A percentile compares a stretch with the other conserved stretches of the same genome.
phyloP scores from a whole-genome alignment of 208 protist genomes.

The Crithidia sp. region DNA sequence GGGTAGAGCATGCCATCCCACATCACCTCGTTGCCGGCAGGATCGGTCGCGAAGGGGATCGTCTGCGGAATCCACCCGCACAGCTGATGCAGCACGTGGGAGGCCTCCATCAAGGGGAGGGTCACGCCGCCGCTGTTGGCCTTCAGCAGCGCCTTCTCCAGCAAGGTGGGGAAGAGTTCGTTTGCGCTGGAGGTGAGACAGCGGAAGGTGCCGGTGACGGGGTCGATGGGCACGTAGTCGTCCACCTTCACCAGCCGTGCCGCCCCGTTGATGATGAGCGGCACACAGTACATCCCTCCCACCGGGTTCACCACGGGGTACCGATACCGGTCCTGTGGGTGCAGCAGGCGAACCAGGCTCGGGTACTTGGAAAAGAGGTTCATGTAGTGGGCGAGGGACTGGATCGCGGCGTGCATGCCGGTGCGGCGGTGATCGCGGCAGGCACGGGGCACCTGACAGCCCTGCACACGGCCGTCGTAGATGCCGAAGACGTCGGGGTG shows the following conservation, averaged over 20 bases:
- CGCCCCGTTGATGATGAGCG: conserved; percentile 84
- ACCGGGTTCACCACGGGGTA: conserved; percentile 64
- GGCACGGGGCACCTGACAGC: conserved; percentile 60
- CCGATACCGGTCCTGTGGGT: conserved; percentile 66
- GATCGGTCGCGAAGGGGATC: conserved; percentile 11
- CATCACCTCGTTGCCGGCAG: background rate
- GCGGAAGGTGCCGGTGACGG: conserved; percentile 43
- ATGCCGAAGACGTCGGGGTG: conserved; percentile 22
- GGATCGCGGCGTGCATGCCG: conserved; percentile 66
- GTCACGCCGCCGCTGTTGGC: conserved; percentile 79
- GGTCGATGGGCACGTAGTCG: conserved; percentile 68
- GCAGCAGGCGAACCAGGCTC: conserved; percentile 67
- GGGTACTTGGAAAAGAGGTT: conserved; percentile 62
- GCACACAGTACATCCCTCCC: conserved; percentile 79
- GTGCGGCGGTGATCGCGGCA: conserved; percentile 21
- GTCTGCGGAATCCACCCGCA: conserved; percentile 77
- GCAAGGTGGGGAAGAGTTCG: conserved; percentile 69
- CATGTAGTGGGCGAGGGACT: conserved; percentile 38
- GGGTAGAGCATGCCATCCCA: conserved; percentile 16
- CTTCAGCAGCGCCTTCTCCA: conserved; percentile 73
- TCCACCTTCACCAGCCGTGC: conserved; percentile 77
- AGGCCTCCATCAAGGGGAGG: conserved; percentile 72
- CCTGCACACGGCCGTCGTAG: conserved; percentile 48
- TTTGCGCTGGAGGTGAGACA: conserved; percentile 23
- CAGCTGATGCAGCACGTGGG: conserved; percentile 73